These are phyloP conservation scores for Afroboletus lepidellus DNA, from an alignment of 1,284 basidiomycete species.

Conservation along the genomic window DNA sequence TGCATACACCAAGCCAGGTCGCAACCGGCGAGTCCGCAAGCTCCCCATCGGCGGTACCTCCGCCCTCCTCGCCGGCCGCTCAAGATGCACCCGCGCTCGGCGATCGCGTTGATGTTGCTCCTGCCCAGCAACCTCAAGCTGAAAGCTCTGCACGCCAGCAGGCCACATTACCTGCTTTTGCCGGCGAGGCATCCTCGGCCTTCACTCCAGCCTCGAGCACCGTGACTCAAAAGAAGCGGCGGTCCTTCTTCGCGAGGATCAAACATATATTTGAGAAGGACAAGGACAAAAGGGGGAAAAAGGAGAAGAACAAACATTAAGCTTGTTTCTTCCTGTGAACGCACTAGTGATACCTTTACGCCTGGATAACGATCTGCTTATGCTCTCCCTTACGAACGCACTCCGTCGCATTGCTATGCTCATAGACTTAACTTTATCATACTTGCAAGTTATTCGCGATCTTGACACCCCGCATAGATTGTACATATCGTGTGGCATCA, in stretches of 20 bases:
- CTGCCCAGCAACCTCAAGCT: conserved; percentile 1
- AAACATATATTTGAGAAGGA: conserved; percentile 45
- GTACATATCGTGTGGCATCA: conserved; percentile 11
- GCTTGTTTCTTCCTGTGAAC: not conserved
- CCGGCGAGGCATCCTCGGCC: not conserved
- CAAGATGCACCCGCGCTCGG: not conserved
- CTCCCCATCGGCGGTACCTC: not conserved
- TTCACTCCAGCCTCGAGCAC: conserved; percentile 25
- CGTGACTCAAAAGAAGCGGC: conserved; percentile 38
- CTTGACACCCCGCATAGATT: conserved; percentile 12
- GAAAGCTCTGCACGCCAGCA: not conserved
- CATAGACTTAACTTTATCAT: conserved; percentile 26
- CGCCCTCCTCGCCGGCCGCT: not conserved
- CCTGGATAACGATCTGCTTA: conserved; percentile 20
- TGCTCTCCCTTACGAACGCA: conserved; percentile 17
- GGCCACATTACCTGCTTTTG: not conserved
- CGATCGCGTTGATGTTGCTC: not conserved
- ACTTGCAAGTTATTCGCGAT: conserved; percentile 14
- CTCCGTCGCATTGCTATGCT: conserved; percentile 9
- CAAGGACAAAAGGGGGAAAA: conserved; percentile 21
- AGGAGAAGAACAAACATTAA: conserved; percentile 21
- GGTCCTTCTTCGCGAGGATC: conserved; percentile 45
- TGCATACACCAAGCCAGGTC: conserved; percentile 3
- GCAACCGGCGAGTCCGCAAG: not conserved
- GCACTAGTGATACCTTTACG: not conserved